Evolutionary conservation across 768 basidiomycete species (phyloP), one percentile per base, ranked within the genome.

Genomic region (Lactifluus hygrophoroides): DNA sequence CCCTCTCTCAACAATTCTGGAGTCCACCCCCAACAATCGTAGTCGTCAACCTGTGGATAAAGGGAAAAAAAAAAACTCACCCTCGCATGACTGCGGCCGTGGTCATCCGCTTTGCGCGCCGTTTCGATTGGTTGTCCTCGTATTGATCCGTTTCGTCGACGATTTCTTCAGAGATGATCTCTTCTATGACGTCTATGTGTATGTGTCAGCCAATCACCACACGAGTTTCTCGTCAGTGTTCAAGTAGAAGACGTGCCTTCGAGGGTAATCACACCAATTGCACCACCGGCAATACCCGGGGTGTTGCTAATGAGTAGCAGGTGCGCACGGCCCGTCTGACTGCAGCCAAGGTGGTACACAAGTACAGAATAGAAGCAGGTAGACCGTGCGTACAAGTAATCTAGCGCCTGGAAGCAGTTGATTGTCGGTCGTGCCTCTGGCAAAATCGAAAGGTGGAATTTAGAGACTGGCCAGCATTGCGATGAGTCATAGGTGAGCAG

Each of bases 111-210:
- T 79, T 84, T 0, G 89, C 93, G 8, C 77, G 74, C 58, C 78
- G 79, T 68, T 93, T 94, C 51, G 83, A 85, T 48, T 84, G 84
- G 67, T 95, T 96, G 64, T 92, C 90, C 63, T 90, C 84, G 65
- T 88, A 94, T 27, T 84, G 79, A 72, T 96, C 94, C 2, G 93
- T 95, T 71, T 96, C 94, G 66, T 95, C 94, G 30, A 95, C 88
- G 54, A 96, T 95, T 69, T 96, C 94, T 72, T 96, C 93, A 0
- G 88, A 86, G 19, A 97, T 90, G 61, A 98, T 96, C 78, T 95
- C 94, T 80, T 90, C 88, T 57, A 90, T 89, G 63, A 90, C 81
- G 67, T 90, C 88, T 86, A 53, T 32, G 34, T 32, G 37, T 25
- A 9, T 13, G 37, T 32, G 28, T 17, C n/a, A 11, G 44, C 25